A percentile compares a stretch with the other conserved stretches of the same genome.
Evolutionary conservation across 2,329 filamentous ascomycete species (phyloP).

Genomic region (Aspergillus vadensis): DNA sequence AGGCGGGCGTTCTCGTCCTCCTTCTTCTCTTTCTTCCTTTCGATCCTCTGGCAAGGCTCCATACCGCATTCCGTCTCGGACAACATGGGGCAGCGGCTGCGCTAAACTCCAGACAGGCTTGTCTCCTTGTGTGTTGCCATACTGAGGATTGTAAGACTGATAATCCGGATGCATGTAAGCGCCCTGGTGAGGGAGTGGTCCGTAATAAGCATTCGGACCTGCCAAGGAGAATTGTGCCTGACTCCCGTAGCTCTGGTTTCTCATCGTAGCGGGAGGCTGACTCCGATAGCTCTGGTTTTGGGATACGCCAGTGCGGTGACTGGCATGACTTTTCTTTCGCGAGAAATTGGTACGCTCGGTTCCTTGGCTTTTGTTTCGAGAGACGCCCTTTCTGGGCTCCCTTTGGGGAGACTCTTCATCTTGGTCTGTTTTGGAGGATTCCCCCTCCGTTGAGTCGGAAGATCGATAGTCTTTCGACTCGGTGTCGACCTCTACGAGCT

Average conservation of each 20-base stretch:
- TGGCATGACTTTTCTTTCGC: not conserved
- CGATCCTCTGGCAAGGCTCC: slow-evolving; percentile 16
- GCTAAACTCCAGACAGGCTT: slow-evolving; percentile 54
- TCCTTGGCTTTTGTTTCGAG: not conserved
- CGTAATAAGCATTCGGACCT: not conserved
- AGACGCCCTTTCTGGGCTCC: not conserved
- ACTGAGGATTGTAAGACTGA: slow-evolving; percentile 50
- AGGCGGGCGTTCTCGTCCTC: not conserved
- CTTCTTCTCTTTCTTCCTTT: not conserved
- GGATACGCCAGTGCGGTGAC: not conserved
- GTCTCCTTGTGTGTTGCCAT: slow-evolving; percentile 48
- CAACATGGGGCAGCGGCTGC: slow-evolving; percentile 53
- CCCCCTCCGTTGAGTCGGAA: not conserved
- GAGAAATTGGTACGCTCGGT: not conserved
- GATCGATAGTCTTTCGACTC: not conserved
- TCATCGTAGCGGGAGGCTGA: not conserved
- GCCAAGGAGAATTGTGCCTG: not conserved
- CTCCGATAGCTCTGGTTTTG: not conserved
- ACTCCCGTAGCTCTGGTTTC: not conserved
- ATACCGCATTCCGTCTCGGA: slow-evolving; percentile 51
- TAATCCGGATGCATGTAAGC: slow-evolving; percentile 22
- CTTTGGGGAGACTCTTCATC: not conserved
- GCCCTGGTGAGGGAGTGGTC: not conserved
- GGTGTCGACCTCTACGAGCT: not conserved
- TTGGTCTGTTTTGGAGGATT: not conserved